Evolutionary conservation across 1,139 yeast genomes (phyloP), one percentile per base, ranked within the genome.

Genomic region (Lodderomyces parapsilosis): DNA sequence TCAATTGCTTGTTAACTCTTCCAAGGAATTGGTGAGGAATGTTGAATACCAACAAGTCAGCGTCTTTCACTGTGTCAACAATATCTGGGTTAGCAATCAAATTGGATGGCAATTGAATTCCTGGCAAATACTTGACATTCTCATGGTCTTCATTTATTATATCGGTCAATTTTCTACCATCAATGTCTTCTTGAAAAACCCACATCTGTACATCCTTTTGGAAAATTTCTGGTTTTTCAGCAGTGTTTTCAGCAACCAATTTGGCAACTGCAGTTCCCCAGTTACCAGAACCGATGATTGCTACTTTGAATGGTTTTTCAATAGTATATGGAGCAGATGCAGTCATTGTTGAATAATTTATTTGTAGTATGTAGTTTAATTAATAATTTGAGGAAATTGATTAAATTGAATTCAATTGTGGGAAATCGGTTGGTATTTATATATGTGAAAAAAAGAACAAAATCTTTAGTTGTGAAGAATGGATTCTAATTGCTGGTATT

Each of bases 211-310:
- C 96, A 40, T 76, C 68, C 45, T 69, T 65, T 42, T 79, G 77
- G 60, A 91, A 91, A 51, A 86, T 65, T 35, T 80, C 72, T 19
- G 89, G 81, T 66, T 86, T 76, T 54, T 78, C 83, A 34, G 72
- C 73, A 38, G 91, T 71, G 66, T 89, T 90, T 66, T 91, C 97
- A 30, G 96, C 90, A 32, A 90, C 83, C 41, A 91, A 84, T 68
- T 91, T 91, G 51, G 97, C 96, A 43, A 91, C 90, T 6, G 97
- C 91, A 31, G 96, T 88, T 47, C 98, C 98, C 96, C 93, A 85
- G 63, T 85, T 85, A 57, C 93, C 93, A 10, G 90, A 83, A 32
- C 93, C 93, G 48, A 85, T 76, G 48, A 84, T 80, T 50, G 85
- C 76, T 43, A 80, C 66, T 55, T 66, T 79, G 63, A 73, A 77